Evolutionary conservation across 805 yeast species (phyloP), one percentile per base, ranked within the genome.

Genomic region (Deakozyma indianensis): DNA sequence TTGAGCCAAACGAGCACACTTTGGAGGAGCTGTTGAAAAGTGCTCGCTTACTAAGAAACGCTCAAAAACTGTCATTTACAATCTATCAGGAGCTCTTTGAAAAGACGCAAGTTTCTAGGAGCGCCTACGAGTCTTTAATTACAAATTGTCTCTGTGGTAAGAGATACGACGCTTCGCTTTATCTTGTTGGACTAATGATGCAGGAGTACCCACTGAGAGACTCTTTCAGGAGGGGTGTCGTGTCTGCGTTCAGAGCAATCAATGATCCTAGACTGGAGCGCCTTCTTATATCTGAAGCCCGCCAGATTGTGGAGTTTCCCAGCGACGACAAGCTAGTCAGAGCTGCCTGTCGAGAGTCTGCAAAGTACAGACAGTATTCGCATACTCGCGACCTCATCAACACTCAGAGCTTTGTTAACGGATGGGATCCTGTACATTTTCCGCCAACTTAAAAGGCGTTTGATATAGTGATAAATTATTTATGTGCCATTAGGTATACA

Each of bases 41-140:
- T 1, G 59, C 61, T 2, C 54, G 43, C 38, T 51, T 57, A 14
- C 45, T 60, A 43, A 58, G 62, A 4, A 57, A 58, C 43, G 50
- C 63, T 14, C 58, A 61, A 43, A 51, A 53, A 18, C 50, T 57
- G 15, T 40, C 52, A 22, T 48, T 49, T 38, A 50, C 41, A 21
- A 54, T 61, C 7, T 60, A 55, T 50, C 21, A 43, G 4, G 62
- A 59, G 29, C 32, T 41, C 41, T 43, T 43, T 5, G n/a, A 29
- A 2, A 27, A 35, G 3, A 28, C 56, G 4, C 23, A 3, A 7
- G 55, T 57, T 3, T 40, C 47, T 2, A 51, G 61, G 1, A 35
- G 45, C n/a, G 47, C 53, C 7, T 48, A 47, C 23, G 63, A 59
- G 47, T 53, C 60, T 3, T 25, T 55, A 35, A 40, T 61, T 2